Conservation (phyloP, 805 yeast genomes). For the Hanseniaspora guilliermondii region DNA sequence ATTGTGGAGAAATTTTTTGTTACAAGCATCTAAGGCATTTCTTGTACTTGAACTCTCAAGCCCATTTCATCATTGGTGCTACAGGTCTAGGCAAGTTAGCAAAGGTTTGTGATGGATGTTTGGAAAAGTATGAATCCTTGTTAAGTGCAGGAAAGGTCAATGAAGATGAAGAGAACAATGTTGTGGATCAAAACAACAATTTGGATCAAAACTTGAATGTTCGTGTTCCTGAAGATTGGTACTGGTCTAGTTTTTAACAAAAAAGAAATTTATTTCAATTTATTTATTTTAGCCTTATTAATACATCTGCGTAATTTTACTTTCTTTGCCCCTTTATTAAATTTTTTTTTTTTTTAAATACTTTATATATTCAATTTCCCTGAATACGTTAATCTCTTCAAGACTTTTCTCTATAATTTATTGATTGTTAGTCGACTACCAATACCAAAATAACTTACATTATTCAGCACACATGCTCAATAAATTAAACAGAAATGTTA, state of each 20-base stretch:
- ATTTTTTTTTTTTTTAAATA: too few species aligned
- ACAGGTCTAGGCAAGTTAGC: constrained; percentile 42
- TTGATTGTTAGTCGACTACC: too few species aligned
- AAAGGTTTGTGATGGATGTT: constrained; percentile 60
- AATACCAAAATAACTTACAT: too few species aligned
- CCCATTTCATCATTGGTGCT: constrained; percentile 57
- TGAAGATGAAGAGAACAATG: constrained; percentile 3
- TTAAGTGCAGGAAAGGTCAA: constrained; percentile 16
- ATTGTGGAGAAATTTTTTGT: constrained; percentile 74
- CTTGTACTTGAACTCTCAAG: constrained; percentile 42
- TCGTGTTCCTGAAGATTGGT: constrained; percentile 39
- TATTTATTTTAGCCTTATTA: neutral
- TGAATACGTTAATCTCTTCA: too few species aligned
- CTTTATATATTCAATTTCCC: too few species aligned
- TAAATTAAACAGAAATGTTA: neutral
- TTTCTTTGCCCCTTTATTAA: too few species aligned
- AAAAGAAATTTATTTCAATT: neutral
- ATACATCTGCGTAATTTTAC: neutral
- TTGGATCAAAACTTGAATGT: neutral
- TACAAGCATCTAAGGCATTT: constrained; percentile 50
- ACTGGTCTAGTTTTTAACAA: constrained; percentile 66
- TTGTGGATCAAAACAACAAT: neutral
- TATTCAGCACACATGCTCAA: neutral
- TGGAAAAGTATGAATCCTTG: constrained; percentile 46
- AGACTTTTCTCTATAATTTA: too few species aligned